These are phyloP conservation scores for Metarhizium album DNA, from an alignment of 2,329 filamentous ascomycete species.

Conservation along the genomic window DNA sequence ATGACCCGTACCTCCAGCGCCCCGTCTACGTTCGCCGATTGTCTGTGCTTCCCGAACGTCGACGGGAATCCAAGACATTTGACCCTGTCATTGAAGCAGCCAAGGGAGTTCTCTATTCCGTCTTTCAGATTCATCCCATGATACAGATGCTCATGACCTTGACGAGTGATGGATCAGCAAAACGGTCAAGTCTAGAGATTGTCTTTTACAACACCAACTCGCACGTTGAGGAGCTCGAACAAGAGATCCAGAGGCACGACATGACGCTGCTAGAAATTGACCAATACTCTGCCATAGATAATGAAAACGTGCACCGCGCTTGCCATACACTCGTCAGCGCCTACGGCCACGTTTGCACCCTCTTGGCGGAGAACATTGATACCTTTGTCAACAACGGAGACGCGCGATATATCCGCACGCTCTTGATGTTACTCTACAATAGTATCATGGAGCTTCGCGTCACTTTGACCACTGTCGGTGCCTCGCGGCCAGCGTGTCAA, in stretches of 20 bases:
- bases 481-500: slow-evolving; percentile 14
- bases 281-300: slow-evolving; percentile 39
- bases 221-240: slow-evolving; percentile 55
- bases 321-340: slow-evolving; percentile 53
- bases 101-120: slow-evolving; percentile 55
- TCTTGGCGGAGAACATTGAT: slow-evolving; percentile 51
- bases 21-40: slow-evolving; percentile 54
- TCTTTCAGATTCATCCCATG: slow-evolving; percentile 58
- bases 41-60: slow-evolving; percentile 52
- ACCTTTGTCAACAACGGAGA: slow-evolving; percentile 55
- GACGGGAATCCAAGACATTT: slow-evolving; percentile 48
- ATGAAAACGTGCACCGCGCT: slow-evolving; percentile 52
- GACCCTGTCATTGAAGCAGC: slow-evolving; percentile 54
- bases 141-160: slow-evolving; percentile 55
- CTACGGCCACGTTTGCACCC: slow-evolving; percentile 54
- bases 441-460: slow-evolving; percentile 57
- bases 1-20: slow-evolving; percentile 44
- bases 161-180: slow-evolving; percentile 47
- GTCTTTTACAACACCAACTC: slow-evolving; percentile 59
- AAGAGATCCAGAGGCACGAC: slow-evolving; percentile 53
- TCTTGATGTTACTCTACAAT: slow-evolving; percentile 53
- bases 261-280: slow-evolving; percentile 35
- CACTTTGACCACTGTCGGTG: slow-evolving; percentile 30
- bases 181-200: slow-evolving; percentile 53
- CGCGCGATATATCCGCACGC: slow-evolving; percentile 54